phyloP scores from a whole-genome alignment of 2,329 filamentous ascomycete species.

The Ramularia collo-cygni region DNA sequence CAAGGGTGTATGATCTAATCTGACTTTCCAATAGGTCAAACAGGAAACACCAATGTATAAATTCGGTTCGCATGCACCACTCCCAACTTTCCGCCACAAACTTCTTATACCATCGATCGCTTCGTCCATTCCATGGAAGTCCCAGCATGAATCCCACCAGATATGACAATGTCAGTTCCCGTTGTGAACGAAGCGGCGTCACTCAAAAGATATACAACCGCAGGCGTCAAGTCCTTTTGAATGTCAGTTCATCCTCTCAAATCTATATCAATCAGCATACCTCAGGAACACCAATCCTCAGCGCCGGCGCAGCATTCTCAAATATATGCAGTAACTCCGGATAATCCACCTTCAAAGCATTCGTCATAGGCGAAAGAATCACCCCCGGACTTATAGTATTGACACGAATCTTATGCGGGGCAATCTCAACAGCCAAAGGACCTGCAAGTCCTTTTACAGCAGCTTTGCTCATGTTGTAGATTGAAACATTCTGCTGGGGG shows the following conservation, averaged over 20 bases:
- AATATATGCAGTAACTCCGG: slow-evolving; percentile 11
- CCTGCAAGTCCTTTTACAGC: slow-evolving; percentile 23
- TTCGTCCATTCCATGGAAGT: slow-evolving; percentile 6
- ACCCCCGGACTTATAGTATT: slow-evolving; percentile 27
- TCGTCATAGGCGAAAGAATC: slow-evolving; percentile 25
- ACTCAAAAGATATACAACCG: slow-evolving; percentile 8
- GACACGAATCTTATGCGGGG: slow-evolving; percentile 26
- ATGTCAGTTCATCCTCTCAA: no score
- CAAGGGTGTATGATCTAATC: no score
- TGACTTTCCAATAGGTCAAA: no score
- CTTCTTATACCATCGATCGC: neutral
- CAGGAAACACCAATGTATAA: no score
- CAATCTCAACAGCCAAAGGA: slow-evolving; percentile 17
- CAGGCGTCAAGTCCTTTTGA: slow-evolving; percentile 8
- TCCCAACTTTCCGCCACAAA: no score
- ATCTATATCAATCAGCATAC: no score
- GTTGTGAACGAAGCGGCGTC: slow-evolving; percentile 13
- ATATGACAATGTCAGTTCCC: slow-evolving; percentile 10
- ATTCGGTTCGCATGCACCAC: no score
- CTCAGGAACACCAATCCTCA: slow-evolving; percentile 4
- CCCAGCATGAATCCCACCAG: slow-evolving; percentile 14
- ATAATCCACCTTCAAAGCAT: slow-evolving; percentile 6
- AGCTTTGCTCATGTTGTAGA: slow-evolving; percentile 24
- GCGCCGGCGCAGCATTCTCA: slow-evolving; percentile 6
- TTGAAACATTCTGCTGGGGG: slow-evolving; percentile 21